Evolutionary conservation across 1,284 basidiomycete species (phyloP), one percentile per base, ranked within the genome.

Genomic region (Cryptococcus neoformans): DNA sequence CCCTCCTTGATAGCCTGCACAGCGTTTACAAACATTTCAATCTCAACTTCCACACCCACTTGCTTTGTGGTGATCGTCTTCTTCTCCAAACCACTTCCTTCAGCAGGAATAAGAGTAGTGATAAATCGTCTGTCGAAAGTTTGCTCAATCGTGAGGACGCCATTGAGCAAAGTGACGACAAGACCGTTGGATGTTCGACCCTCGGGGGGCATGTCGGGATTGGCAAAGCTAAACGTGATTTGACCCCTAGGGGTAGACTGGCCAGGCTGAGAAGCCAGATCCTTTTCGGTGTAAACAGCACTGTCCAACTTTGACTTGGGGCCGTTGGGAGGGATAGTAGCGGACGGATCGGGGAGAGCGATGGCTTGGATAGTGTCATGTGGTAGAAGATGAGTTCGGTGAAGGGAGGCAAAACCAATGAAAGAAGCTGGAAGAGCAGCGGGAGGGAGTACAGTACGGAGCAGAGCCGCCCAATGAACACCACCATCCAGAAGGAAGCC

Each of bases 361-460:
- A 83, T 78, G 59, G 81, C 81, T 56, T 82, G 74, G 60, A 79
- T 57, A 39, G 88, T 90, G 77, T 92, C 90, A 60, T 87, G 84
- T 1, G 89, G 90, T 34, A 90, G 83, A 40, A 91, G 83, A 68
- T 85, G 83, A 17, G 85, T 80, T 62, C 85, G 83, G 71, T 85
- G 87, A 49, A 90, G 80, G 2, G 85, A 84, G 12, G 87, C 83
- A 67, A 84, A 82, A 2, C 83, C 84, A 38, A 87, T 83, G 17
- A 92, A 74, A 45, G 82, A 77, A 8, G 81, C 81, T 2, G 74
- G 74, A 8, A 34, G 51, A 16, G 57, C 55, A 52, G 85, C 68
- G 0, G 28, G 49, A 11, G 71, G 71, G 1, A 76, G 64, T 34
- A 75, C 65, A 3, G 62, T 62, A 14, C 76, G 65, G 48, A 76